Base-by-base conservation (phyloP, 176 grass and related monocot genomes). In the Cenchrus americanus region DNA sequence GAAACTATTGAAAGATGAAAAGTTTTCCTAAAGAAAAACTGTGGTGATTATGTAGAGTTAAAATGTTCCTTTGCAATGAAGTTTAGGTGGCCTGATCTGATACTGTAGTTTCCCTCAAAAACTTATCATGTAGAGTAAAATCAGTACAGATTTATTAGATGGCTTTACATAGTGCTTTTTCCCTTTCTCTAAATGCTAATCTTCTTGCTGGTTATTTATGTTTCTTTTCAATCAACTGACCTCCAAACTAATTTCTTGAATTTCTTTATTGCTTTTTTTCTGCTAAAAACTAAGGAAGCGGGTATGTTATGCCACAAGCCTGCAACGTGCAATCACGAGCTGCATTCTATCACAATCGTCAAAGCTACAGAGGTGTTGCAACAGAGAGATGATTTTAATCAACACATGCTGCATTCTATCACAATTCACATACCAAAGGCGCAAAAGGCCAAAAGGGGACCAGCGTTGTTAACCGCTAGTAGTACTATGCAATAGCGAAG, bases 361-460 rank as follows among this genome's bases (percentile, higher is more conserved):
- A 58, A 37, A 4, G 34, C 34, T 37, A 37, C 34, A 37, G 34
- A 37, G 4, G 34, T 37, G 34, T 37, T 37, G 34, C 34, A 37
- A 37, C 34, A 37, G 34, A 37, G 34, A 4, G 34, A 37, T 37
- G 34, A 37, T 37, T 4, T 3, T 37, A 63, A 83, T 37, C 4
- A 37, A 37, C 34, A 37, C 34, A 37, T 4, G 34, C 4, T 37
- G 34, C 34, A 37, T 37, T 37, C 34, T 37, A 37, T 37, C 34
- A 37, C 34, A 37, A 64, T 32, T 13, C 17, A 17, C 34, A 23
- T 21, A 37, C 34, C 34, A 24, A n/a, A 71, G 14, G 27, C 17
- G 21, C 7, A 67, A 82, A 19, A 47, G 26, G n/a, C 62, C 66
- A 80, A 61, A 70, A 18, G n/a, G 27, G 8, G 49, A 77, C 51